Evolutionary conservation across 768 basidiomycete genomes (phyloP).

Genomic region (Hypholoma fasciculare): DNA sequence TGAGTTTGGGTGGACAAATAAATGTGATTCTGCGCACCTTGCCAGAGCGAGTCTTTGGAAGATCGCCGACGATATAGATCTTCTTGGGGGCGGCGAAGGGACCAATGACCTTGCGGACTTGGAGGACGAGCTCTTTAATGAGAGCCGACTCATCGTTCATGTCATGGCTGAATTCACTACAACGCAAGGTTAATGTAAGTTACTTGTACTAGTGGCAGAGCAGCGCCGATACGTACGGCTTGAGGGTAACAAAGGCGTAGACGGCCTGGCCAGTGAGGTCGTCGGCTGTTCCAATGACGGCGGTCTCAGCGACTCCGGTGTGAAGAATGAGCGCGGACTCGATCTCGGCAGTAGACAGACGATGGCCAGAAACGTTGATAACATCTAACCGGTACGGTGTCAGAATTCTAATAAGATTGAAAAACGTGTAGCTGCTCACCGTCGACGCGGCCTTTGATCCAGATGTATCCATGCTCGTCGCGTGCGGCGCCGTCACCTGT

Average conservation of each 20-base stretch:
- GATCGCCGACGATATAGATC: conserved; percentile 77
- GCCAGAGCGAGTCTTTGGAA: conserved; percentile 94
- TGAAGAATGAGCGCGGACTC: conserved; percentile 96
- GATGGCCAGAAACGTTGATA: conserved; percentile 97
- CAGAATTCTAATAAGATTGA: neutral
- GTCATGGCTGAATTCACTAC: conserved; percentile 80
- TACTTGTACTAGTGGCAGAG: neutral
- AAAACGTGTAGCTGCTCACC: conserved; percentile 41
- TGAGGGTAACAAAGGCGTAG: conserved; percentile 91
- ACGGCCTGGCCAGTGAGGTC: conserved; percentile 94
- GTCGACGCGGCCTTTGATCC: conserved; percentile 98
- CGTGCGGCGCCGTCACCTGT: conserved; percentile 98
- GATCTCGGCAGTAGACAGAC: conserved; percentile 96
- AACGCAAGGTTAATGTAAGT: neutral
- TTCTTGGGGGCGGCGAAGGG: conserved; percentile 98
- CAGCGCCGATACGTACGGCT: conserved; percentile 63
- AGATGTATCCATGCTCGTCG: conserved; percentile 95
- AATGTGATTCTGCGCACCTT: conserved; percentile 55
- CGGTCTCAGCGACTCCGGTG: conserved; percentile 94
- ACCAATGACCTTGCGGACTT: conserved; percentile 97
- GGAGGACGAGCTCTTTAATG: conserved; percentile 85
- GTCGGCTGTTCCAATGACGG: conserved; percentile 85
- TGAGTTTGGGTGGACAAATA: neutral
- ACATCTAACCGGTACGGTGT: conserved; percentile 57
- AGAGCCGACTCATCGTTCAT: conserved; percentile 66